A percentile compares a stretch with the other conserved stretches of the same genome.
Evolutionary conservation across 2,329 filamentous ascomycete species (phyloP).

Genomic region (Calonectria hongkongensis): DNA sequence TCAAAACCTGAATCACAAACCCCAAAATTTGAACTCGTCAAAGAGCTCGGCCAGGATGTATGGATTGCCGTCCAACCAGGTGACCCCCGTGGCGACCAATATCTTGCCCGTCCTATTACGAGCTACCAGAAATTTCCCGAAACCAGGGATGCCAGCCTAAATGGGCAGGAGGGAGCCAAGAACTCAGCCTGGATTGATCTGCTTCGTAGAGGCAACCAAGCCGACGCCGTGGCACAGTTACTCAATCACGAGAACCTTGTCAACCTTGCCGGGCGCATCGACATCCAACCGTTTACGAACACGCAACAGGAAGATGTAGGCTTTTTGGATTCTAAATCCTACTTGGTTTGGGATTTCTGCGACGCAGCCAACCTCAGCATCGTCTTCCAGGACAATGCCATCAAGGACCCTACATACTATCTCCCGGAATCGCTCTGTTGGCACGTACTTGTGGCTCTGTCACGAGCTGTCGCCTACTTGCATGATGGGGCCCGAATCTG

Average conservation of each 20-base stretch:
- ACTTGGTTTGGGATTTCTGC: constrained; percentile 72
- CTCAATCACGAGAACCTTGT: constrained; percentile 72
- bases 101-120: constrained; percentile 56
- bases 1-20: constrained; percentile 17
- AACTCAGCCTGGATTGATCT: constrained; percentile 28
- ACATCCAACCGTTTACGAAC: constrained; percentile 46
- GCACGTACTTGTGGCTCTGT: constrained; percentile 71
- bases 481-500: constrained; percentile 67
- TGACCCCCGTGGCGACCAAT: constrained; percentile 57
- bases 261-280: constrained; percentile 63
- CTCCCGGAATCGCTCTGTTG: constrained; percentile 73
- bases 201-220: constrained; percentile 56
- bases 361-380: constrained; percentile 69
- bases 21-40: constrained; percentile 56
- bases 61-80: constrained; percentile 57
- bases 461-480: constrained; percentile 70
- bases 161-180: constrained; percentile 1
- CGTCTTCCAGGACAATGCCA: constrained; percentile 59
- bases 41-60: constrained; percentile 53
- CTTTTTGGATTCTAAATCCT: constrained; percentile 50
- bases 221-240: constrained; percentile 58
- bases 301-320: constrained; percentile 34
- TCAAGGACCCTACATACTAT: constrained; percentile 55
- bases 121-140: neutral
- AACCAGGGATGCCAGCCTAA: neutral